Evolutionary conservation across 305 asterid species (phyloP), one percentile per base, ranked within the genome.

Genomic region (Caryopteris hybrid): DNA sequence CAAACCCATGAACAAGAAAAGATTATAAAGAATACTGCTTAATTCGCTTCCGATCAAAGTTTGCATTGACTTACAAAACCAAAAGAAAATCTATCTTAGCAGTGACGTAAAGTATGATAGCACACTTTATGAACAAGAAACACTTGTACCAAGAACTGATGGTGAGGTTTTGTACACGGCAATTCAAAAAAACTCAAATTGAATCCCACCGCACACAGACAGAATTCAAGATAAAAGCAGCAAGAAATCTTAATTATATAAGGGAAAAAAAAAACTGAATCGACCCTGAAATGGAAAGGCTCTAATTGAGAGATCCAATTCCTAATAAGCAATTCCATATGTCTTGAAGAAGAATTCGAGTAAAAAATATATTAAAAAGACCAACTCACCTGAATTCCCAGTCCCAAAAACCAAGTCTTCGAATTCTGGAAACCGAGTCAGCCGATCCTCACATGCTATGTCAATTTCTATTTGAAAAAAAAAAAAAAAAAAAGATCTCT

Each of bases 341-440:
- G 46, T 27, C 57, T 75, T 54, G 70, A 64, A 48, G 45, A 67
- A 39, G 43, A 46, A 73, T 25, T 57, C 53, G 51, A 54, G 25
- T 33, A 21, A 33, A 41, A 59, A 21, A 17, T 4, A 23, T 11
- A 1, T 13, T 21, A 1, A 53, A 62, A 12, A 31, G 41, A 43
- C 65, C 70, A 54, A 75, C 33, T 76, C 73, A 80, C 88, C 87
- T 71, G 85, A 80, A 71, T 34, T 41, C 66, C 42, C 36, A 33
- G 64, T 21, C 14, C 60, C 27, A 17, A 31, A 68, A 55, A 3
- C 51, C 38, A 45, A n/a, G 68, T 59, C 50, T 64, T 74, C 12
- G 77, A 75, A 61, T 56, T 48, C 52, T 61, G 59, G 22, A 68
- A 73, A 60, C 53, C 51, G 71, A 21, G 61, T 55, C 61, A 70